Conservation (phyloP, 257 asterid genomes). For the Penstemon davidsonii region DNA sequence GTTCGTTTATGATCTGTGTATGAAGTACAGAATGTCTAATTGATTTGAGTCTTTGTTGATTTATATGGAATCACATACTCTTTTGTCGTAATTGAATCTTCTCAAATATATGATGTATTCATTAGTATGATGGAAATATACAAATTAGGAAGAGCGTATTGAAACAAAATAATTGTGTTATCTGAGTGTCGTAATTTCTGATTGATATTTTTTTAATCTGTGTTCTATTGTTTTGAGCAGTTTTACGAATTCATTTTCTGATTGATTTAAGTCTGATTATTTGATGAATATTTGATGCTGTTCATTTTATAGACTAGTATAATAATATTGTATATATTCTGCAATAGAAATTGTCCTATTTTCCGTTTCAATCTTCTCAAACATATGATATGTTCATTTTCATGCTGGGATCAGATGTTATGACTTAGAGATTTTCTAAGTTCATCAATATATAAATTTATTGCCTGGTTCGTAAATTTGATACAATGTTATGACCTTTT, state of each 20-base stretch:
- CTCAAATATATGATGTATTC: slow-evolving; percentile 11
- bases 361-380: background rate
- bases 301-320: too few species aligned
- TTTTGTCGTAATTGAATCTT: background rate
- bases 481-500: background rate
- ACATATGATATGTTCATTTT: background rate
- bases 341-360: background rate
- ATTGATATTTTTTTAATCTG: too few species aligned
- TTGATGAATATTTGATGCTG: too few species aligned
- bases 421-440: background rate
- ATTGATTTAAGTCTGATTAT: too few species aligned
- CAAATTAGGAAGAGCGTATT: too few species aligned
- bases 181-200: too few species aligned
- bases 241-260: too few species aligned
- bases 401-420: background rate
- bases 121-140: background rate
- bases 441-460: too few species aligned
- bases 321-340: background rate
- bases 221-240: too few species aligned
- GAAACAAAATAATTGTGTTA: too few species aligned
- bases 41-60: slow-evolving; percentile 10
- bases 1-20: background rate
- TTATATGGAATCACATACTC: background rate
- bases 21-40: slow-evolving; percentile 9
- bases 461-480: too few species aligned